Base-by-base conservation (phyloP, 306 rosid genomes). In the Acmispon strigosus region DNA sequence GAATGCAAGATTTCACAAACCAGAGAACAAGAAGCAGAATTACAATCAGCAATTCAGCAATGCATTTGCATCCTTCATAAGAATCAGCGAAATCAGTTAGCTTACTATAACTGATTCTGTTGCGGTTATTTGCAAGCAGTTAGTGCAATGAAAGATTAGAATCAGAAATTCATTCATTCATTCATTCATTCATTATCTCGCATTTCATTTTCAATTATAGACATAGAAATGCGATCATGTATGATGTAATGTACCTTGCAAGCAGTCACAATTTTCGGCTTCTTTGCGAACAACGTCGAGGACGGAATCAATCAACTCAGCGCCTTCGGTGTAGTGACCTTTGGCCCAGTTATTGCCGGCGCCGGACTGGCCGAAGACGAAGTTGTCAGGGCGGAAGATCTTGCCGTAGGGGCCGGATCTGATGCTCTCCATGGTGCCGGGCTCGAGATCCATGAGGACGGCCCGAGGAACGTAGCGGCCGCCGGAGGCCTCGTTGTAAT, bases 311-410 rank as follows among this genome's bases (percentile, higher is more conserved):
- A 80, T 80, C 14, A 80, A 37, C 56, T 80, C 84, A 1, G 84
- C 80, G 3, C 84, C 84, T 53, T 80, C 83, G 41, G 80, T 80
- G 16, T 80, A 80, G 18, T 79, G 83, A 11, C 82, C 82, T 44
- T 78, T 78, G 2, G 95, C 96, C 96, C 95, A 90, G 8, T 90
- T 90, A 48, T 90, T 90, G 0, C 95, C 96, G 18, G 83, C 83
- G 10, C 83, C 83, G 22, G 79, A 73, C 60, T 79, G 83, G 5
- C 83, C 83, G 9, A 79, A 73, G 34, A 79, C 79, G 49, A 79
- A 79, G 83, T 79, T 79, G 14, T 79, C 79, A 0, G 83, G 83
- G 13, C 79, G 57, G 41, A 79, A 79, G 39, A 79, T 73, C 75
- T 79, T 58, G 47, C 83, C 83, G 22, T 6, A 73, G 3, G 72